phyloP scores from a whole-genome alignment of 805 yeast genomes.

The Candida xiaguanensis region DNA sequence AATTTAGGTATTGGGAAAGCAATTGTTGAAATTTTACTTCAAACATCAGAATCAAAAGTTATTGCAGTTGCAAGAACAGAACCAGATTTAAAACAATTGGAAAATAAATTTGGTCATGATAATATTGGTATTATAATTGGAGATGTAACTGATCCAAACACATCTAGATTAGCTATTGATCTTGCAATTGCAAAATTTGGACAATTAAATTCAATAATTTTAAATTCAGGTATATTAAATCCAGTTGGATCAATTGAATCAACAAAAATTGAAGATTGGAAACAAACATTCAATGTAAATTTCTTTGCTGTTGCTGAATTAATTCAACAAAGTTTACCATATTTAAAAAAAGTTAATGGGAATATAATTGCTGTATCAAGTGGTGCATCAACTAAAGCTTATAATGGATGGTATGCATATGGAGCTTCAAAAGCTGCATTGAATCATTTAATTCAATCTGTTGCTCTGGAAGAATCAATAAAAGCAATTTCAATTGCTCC shows the following conservation, averaged over 20 bases:
- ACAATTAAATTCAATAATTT: slow-evolving; percentile 57
- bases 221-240: slow-evolving; percentile 80
- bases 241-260: slow-evolving; percentile 62
- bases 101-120: slow-evolving; percentile 41
- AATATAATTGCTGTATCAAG: slow-evolving; percentile 78
- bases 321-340: slow-evolving; percentile 53
- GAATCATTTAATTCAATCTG: slow-evolving; percentile 65
- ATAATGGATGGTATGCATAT: slow-evolving; percentile 84
- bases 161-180: slow-evolving; percentile 37
- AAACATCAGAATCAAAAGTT: slow-evolving; percentile 36
- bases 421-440: slow-evolving; percentile 91
- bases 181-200: slow-evolving; percentile 51
- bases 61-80: slow-evolving; percentile 73
- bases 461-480: slow-evolving; percentile 70
- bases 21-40: slow-evolving; percentile 52
- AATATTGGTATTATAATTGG: slow-evolving; percentile 53
- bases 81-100: slow-evolving; percentile 41
- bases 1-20: slow-evolving; percentile 74
- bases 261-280: slow-evolving; percentile 59
- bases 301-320: slow-evolving; percentile 70
- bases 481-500: slow-evolving; percentile 77
- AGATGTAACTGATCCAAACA: slow-evolving; percentile 50
- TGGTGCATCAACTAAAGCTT: slow-evolving; percentile 71
- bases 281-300: slow-evolving; percentile 65
- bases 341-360: slow-evolving; percentile 54